Evolutionary conservation across 2,329 filamentous ascomycete genomes (phyloP), one percentile per base, ranked within the genome.

Genomic region (Fusarium begoniae): DNA sequence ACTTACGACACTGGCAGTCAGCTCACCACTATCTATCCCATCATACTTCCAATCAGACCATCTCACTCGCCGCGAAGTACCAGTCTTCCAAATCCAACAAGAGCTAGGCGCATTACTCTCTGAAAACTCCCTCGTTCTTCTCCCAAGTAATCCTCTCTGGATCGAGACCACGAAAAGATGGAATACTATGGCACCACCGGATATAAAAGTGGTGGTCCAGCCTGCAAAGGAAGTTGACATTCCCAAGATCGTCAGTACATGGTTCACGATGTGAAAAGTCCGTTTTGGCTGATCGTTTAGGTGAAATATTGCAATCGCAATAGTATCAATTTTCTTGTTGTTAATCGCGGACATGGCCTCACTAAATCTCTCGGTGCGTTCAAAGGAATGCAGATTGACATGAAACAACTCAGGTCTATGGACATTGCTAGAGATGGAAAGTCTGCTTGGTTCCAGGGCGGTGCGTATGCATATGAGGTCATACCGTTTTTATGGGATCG

Each of bases 211-310:
- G 17, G 48, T 51, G 12, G 48, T 51, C 1, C 48, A 51, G 12
- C 48, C 48, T 3, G 28, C 48, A 14, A 35, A 13, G 2, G 48
- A 51, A 35, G 4, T 24, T 7, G 48, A 51, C 3, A 35, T 51
- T 4, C 48, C 48, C 12, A 35, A 35, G 6, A 51, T 51, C 12
- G 48, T 35, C 0, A 51, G 48, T 51, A 0, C 10, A 51, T 30
- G 11, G 0, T 24, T 9, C 12, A 5, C 0, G 3, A 3, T 0
- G 5, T 24, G 10, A 13, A 35, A 8, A 10, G 3, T 32, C 10
- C 8, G 3, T 13, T 35, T 51, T 24, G 4, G 4, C 30, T 51
- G 4, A 51, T 20, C 2, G 0, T 20, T 18, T 10, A 51, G 48
- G 48, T 51, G 4, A 51, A 35, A 51, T 51, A 51, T 14, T 51